These are phyloP conservation scores for Colletotrichum camelliae DNA, from an alignment of 2,329 filamentous ascomycete genomes.

Conservation along the genomic window DNA sequence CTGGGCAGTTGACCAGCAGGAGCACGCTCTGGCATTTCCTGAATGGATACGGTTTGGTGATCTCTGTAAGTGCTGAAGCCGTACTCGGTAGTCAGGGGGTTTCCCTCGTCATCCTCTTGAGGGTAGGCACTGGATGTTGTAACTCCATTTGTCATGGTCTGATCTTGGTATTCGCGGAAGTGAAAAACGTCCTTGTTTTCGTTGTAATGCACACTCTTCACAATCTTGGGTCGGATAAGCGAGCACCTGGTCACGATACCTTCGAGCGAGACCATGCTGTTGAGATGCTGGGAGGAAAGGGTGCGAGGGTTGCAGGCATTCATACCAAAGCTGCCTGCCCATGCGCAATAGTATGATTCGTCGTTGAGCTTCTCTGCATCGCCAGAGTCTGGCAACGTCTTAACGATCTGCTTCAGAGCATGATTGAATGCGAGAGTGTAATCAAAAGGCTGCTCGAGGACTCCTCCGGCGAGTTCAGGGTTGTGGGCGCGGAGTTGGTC, in stretches of 20 bases:
- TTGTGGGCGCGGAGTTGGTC: constrained; percentile 93
- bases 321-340: constrained; percentile 92
- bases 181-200: constrained; percentile 87
- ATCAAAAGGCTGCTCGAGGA: constrained; percentile 88
- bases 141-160: constrained; percentile 94
- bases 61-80: constrained; percentile 95
- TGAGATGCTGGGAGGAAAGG: constrained; percentile 85
- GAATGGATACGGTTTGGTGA: constrained; percentile 96
- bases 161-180: constrained; percentile 89
- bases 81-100: constrained; percentile 92
- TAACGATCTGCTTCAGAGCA: constrained; percentile 87
- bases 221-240: constrained; percentile 93
- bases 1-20: constrained; percentile 94
- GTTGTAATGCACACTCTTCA: constrained; percentile 97
- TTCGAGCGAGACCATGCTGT: constrained; percentile 96
- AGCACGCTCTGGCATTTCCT: constrained; percentile 98
- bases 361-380: constrained; percentile 79
- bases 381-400: constrained; percentile 77
- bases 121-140: constrained; percentile 93
- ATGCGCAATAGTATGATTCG: constrained; percentile 94
- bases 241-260: constrained; percentile 98
- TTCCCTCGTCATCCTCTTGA: constrained; percentile 90
- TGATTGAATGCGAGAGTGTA: constrained; percentile 87
- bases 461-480: constrained; percentile 75
- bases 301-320: constrained; percentile 95